Conservation (phyloP, 306 rosid species). For the Medicago ruthenica region DNA sequence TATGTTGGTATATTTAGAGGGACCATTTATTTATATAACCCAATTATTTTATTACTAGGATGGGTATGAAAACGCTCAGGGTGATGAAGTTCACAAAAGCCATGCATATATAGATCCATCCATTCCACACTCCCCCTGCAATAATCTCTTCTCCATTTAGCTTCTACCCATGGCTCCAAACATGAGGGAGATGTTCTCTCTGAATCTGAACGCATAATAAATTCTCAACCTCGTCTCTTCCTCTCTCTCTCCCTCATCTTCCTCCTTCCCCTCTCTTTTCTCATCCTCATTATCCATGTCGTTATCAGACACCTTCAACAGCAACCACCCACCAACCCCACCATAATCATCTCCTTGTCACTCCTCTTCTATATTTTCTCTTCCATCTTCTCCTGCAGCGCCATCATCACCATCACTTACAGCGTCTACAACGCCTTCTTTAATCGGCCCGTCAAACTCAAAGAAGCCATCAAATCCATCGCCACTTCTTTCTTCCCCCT, state of each 20-base stretch:
- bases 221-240: constrained; percentile 63
- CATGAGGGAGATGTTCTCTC: constrained; percentile 40
- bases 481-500: constrained; percentile 52
- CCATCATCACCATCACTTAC: constrained; percentile 55
- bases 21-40: too few relatives aligned
- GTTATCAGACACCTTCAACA: background rate
- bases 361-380: constrained; percentile 37
- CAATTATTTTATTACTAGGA: too few relatives aligned
- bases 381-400: constrained; percentile 43
- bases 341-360: background rate
- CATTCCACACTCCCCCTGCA: background rate
- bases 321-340: background rate
- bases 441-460: constrained; percentile 55
- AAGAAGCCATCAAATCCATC: constrained; percentile 57
- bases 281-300: background rate
- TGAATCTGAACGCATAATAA: constrained; percentile 53
- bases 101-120: too few relatives aligned
- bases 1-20: too few relatives aligned
- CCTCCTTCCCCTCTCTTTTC: constrained; percentile 56
- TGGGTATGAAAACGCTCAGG: too few relatives aligned
- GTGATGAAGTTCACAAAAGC: too few relatives aligned
- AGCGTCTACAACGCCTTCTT: constrained; percentile 60
- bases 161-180: constrained; percentile 3
- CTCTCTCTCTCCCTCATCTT: constrained; percentile 60
- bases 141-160: background rate